phyloP scores from a whole-genome alignment of 2,329 filamentous ascomycete species.

The Geosmithia putterillii region DNA sequence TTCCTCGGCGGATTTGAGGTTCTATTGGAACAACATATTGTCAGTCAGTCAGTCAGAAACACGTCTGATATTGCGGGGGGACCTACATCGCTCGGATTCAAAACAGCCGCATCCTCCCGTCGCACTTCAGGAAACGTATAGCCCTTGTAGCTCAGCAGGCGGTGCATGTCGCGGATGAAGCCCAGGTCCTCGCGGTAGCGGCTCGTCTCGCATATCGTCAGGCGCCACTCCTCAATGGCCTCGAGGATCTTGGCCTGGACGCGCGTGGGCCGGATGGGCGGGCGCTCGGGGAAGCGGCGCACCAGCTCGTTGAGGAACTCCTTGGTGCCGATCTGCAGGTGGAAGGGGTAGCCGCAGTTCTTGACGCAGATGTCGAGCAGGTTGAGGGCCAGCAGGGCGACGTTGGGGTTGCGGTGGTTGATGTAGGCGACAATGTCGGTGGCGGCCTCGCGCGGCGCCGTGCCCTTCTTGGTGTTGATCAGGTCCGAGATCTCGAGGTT shows the following conservation, averaged over 20 bases:
- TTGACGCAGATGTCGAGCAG: conserved; percentile 98
- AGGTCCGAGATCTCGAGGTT: conserved; percentile 94
- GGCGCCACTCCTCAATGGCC: conserved; percentile 94
- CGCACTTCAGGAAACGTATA: conserved; percentile 91
- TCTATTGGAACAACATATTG: conserved; percentile 40
- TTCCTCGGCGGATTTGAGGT: conserved; percentile 89
- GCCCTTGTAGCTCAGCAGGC: conserved; percentile 89
- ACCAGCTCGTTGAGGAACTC: conserved; percentile 98
- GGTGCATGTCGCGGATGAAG: conserved; percentile 95
- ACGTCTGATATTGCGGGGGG: background rate
- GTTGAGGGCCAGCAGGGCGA: conserved; percentile 78
- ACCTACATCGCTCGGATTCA: conserved; percentile 92
- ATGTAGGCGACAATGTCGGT: conserved; percentile 86
- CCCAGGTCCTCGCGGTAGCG: conserved; percentile 95
- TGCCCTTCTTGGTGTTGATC: conserved; percentile 95
- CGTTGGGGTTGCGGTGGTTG: conserved; percentile 95
- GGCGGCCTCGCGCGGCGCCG: conserved; percentile 87
- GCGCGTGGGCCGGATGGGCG: conserved; percentile 71
- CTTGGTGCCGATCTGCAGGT: conserved; percentile 96
- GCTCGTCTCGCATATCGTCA: conserved; percentile 96
- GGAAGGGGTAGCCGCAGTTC: conserved; percentile 98
- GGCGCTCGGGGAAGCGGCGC: conserved; percentile 85
- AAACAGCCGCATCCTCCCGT: conserved; percentile 84
- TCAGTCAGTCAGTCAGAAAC: background rate
- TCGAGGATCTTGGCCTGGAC: conserved; percentile 91